Evolutionary conservation across 2,329 filamentous ascomycete genomes (phyloP), one percentile per base, ranked within the genome.

Genomic region (Phaeomoniella chlamydospora): DNA sequence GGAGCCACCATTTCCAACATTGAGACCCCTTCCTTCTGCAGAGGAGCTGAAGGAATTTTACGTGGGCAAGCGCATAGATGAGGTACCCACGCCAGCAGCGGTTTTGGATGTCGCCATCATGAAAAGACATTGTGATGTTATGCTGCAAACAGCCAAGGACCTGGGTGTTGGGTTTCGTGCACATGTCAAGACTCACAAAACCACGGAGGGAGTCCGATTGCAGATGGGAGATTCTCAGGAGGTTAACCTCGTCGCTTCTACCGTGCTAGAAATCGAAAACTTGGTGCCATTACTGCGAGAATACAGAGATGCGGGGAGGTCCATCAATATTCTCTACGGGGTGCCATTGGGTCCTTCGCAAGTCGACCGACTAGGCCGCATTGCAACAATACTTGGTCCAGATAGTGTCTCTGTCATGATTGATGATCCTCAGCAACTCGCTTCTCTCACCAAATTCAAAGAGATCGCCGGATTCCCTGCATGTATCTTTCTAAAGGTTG

Each of bases 181-280:
- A 1, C 83, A 90, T 53, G 74, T 88, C 40, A 90, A 90, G 58
- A 86, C 80, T 15, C 83, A 90, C 55, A 90, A 90, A 63, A 85
- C 80, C 1, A 59, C 63, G 4, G 72, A 85, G 52, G 55, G 83
- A 34, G 70, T 78, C 2, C 64, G 65, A 36, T 56, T 85, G 15
- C 80, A 87, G 67, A 73, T 85, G n/a, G 79, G 80, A 5, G 50
- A 64, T 37, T 47, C 58, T 32, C 50, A 58, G 35, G 67, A 70
- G 3, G 58, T 66, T 14, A 74, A 78, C 26, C 62, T 88, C 36
- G 67, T 87, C 19, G 75, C 78, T 1, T 87, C 80, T 1, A 90
- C 83, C 0, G 45, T 87, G n/a, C 59, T 71, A 2, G 83, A 88
- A 55, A 75, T 76, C 1, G 81, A 88, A 51, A 68, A 72, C 35